phyloP scores from a whole-genome alignment of 805 yeast species.

The Debaryomyces tyrocola region DNA sequence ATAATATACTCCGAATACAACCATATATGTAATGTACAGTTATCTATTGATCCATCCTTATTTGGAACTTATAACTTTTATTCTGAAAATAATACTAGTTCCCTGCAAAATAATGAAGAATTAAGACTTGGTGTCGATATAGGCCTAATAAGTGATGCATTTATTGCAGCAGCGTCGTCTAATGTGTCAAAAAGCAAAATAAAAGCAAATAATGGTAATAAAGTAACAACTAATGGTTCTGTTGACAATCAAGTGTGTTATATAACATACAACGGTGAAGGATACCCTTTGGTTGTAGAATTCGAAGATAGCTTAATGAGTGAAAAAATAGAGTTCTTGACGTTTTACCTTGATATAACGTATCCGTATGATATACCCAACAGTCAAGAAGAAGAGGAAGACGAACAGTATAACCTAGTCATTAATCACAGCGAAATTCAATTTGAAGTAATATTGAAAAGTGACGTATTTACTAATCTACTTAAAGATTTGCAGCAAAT shows the following conservation, averaged over 20 bases:
- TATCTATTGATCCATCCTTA: conserved; percentile 36
- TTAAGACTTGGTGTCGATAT: conserved; percentile 36
- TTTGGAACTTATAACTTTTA: conserved; percentile 29
- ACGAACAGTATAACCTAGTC: conserved; percentile 7
- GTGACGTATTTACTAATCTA: conserved; percentile 37
- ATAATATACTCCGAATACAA: conserved; percentile 35
- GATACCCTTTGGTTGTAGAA: conserved; percentile 38
- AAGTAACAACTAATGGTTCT: not conserved
- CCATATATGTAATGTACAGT: conserved; percentile 35
- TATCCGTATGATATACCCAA: conserved; percentile 23
- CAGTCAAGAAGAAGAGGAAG: conserved; percentile 16
- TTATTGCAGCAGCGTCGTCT: conserved; percentile 29
- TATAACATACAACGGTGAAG: conserved; percentile 38
- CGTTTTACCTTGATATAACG: conserved; percentile 31
- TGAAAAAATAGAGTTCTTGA: conserved; percentile 42
- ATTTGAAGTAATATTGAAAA: conserved; percentile 37
- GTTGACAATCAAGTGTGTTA: conserved; percentile 31
- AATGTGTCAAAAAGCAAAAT: conserved; percentile 6
- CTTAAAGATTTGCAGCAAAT: conserved; percentile 37
- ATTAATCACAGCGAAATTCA: conserved; percentile 31
- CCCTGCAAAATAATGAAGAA: conserved; percentile 5
- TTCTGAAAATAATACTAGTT: conserved; percentile 5
- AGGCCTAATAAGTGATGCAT: conserved; percentile 34
- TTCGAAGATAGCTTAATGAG: conserved; percentile 41
- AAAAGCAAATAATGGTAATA: conserved; percentile 1